A percentile compares a stretch with the other conserved stretches of the same genome.
These are phyloP conservation scores for Trichocladium antarcticum DNA, from an alignment of 495 filamentous ascomycete genomes.

Conservation along the genomic window DNA sequence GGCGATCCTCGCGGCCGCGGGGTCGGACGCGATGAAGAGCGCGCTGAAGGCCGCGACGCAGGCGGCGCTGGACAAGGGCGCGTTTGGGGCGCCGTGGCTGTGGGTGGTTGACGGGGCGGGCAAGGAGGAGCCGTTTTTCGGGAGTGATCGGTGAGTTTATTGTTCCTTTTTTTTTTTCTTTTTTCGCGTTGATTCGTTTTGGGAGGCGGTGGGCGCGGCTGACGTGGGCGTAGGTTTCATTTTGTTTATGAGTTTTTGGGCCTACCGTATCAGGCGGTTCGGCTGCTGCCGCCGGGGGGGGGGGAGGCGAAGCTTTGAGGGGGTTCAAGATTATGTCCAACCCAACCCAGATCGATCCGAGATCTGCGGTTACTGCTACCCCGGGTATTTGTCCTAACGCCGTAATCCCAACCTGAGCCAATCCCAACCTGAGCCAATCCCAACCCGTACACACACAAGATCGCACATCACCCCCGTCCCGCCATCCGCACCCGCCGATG, in stretches of 20 bases:
- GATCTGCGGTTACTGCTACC: not conserved
- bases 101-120: constrained; percentile 53
- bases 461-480: constrained; percentile 27
- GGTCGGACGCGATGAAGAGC: constrained; percentile 45
- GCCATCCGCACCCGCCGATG: constrained; percentile 51
- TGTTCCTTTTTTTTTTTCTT: constrained; percentile 29
- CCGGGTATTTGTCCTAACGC: constrained; percentile 1
- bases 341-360: not conserved
- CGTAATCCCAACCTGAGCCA: not conserved
- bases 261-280: constrained; percentile 28
- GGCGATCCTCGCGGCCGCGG: constrained; percentile 41
- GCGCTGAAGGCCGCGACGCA: constrained; percentile 47
- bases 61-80: constrained; percentile 49
- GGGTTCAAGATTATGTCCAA: not conserved
- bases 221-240: constrained; percentile 23
- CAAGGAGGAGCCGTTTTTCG: constrained; percentile 59
- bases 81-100: constrained; percentile 68
- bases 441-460: not conserved
- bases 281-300: constrained; percentile 21
- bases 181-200: no score
- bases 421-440: no score
- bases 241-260: constrained; percentile 34
- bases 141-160: constrained; percentile 48
- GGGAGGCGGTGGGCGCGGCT: no score
- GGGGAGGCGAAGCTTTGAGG: constrained; percentile 17